Percentiles rank a stretch among this genome's conserved stretches.
phyloP scores from a whole-genome alignment of 2,329 filamentous ascomycete genomes.

The Emydomyces testavorans region DNA sequence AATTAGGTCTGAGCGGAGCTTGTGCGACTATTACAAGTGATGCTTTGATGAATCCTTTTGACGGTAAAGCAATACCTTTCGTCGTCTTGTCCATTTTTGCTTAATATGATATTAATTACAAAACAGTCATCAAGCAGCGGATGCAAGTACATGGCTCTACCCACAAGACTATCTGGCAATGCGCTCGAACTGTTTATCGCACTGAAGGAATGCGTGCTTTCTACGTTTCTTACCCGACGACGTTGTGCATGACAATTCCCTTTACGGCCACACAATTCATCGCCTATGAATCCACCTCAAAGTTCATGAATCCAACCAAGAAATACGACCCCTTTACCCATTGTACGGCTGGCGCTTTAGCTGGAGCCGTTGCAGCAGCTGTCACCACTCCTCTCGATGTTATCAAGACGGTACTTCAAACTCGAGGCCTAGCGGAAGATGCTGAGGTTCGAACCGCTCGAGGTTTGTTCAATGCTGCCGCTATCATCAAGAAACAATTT shows the following conservation, averaged over 20 bases:
- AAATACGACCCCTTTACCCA: conserved; percentile 86
- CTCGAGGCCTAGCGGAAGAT: conserved; percentile 71
- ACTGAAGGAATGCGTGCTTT: conserved; percentile 83
- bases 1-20: conserved; percentile 77
- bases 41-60: conserved; percentile 98
- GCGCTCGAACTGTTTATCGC: conserved; percentile 75
- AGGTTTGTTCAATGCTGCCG: conserved; percentile 66
- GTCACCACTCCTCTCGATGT: conserved; percentile 95
- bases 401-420: conserved; percentile 95
- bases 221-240: conserved; percentile 97
- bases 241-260: conserved; percentile 94
- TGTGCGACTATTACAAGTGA: conserved; percentile 94
- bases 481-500: conserved; percentile 70
- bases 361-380: conserved; percentile 84
- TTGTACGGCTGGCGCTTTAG: conserved; percentile 81
- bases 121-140: conserved; percentile 97
- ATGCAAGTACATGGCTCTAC: conserved; percentile 98
- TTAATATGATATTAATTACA: no score
- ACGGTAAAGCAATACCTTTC: conserved; percentile 52
- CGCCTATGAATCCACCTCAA: conserved; percentile 93
- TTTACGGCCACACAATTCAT: conserved; percentile 97
- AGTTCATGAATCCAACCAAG: conserved; percentile 70
- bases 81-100: background rate
- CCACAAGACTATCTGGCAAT: conserved; percentile 76
- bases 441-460: conserved; percentile 73